Conservation (phyloP, 1,139 yeast genomes). For the Petasospora rhodanensis region DNA sequence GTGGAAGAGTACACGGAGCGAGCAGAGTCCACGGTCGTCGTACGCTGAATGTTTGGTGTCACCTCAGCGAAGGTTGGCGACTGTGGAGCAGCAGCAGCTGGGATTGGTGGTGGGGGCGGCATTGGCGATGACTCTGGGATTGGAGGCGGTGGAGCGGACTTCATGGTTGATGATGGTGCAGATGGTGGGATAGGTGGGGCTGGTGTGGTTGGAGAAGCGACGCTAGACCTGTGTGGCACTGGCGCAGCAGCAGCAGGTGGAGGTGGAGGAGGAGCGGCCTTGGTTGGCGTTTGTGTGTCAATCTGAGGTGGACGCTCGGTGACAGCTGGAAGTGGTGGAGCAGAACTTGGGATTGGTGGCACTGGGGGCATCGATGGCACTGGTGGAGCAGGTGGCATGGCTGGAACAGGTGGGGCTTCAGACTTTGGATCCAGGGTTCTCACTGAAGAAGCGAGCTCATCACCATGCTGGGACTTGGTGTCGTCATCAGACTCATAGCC, state of each 20-base stretch:
- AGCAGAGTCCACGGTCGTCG: slow-evolving; percentile 4
- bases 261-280: too few relatives aligned
- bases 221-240: too few relatives aligned
- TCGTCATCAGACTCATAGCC: slow-evolving; percentile 28
- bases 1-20: slow-evolving; percentile 10
- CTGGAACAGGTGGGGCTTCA: slow-evolving; percentile 4
- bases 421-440: slow-evolving; percentile 7
- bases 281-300: too few relatives aligned
- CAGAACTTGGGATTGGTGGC: slow-evolving; percentile 8
- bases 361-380: slow-evolving; percentile 19
- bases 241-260: too few relatives aligned
- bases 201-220: too few relatives aligned
- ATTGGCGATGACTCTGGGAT: slow-evolving; percentile 17
- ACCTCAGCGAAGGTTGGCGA: slow-evolving; percentile 6
- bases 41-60: slow-evolving; percentile 7
- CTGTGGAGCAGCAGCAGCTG: slow-evolving; percentile 7
- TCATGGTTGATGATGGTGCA: slow-evolving; percentile 1
- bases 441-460: slow-evolving; percentile 4
- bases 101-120: slow-evolving; percentile 24
- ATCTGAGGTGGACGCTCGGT: too few relatives aligned
- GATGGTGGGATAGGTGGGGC: slow-evolving; percentile 3
- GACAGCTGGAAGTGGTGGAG: slow-evolving; percentile 4
- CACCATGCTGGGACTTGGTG: background rate
- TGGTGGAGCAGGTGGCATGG: slow-evolving; percentile 18
- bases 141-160: slow-evolving; percentile 17